Evolutionary conservation across 768 basidiomycete genomes (phyloP).

Genomic region (Chalciporus piperatus): DNA sequence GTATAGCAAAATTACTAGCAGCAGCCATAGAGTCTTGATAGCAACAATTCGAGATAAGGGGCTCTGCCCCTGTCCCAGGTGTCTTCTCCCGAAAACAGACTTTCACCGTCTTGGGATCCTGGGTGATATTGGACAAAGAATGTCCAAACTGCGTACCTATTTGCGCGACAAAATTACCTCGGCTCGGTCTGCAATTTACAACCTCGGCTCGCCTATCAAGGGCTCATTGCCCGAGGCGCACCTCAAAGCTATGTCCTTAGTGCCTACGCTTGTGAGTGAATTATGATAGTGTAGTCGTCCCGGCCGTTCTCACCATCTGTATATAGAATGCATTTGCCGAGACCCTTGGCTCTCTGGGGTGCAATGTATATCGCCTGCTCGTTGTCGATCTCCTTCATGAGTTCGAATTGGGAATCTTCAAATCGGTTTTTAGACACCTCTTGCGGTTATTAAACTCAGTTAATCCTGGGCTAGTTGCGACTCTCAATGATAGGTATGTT

Average conservation of each 20-base stretch:
- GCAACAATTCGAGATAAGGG: conserved; percentile 29
- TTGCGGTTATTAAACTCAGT: conserved; percentile 28
- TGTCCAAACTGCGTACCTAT: neutral
- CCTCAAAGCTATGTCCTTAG: conserved; percentile 9
- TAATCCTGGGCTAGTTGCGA: conserved; percentile 9
- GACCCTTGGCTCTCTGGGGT: conserved; percentile 13
- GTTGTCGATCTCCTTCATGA: conserved; percentile 40
- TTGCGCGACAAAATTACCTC: neutral
- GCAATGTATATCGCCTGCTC: conserved; percentile 27
- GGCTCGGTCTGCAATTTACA: conserved; percentile 9
- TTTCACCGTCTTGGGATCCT: conserved; percentile 14
- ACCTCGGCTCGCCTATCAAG: conserved; percentile 11
- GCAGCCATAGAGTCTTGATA: conserved; percentile 19
- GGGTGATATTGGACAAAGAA: conserved; percentile 4
- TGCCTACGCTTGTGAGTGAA: conserved; percentile 13
- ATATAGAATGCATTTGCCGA: conserved; percentile 36
- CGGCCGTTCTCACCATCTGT: neutral
- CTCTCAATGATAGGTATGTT: too few relatives aligned
- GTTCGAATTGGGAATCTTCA: conserved; percentile 40
- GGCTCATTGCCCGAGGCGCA: conserved; percentile 3
- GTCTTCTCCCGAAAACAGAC: conserved; percentile 14
- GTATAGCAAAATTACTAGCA: neutral
- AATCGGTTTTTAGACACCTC: conserved; percentile 36
- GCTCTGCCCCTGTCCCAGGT: conserved; percentile 30
- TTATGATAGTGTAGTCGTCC: neutral